Evolutionary conservation across 2,329 filamentous ascomycete species (phyloP).

Genomic region (Seiridium unicorne): DNA sequence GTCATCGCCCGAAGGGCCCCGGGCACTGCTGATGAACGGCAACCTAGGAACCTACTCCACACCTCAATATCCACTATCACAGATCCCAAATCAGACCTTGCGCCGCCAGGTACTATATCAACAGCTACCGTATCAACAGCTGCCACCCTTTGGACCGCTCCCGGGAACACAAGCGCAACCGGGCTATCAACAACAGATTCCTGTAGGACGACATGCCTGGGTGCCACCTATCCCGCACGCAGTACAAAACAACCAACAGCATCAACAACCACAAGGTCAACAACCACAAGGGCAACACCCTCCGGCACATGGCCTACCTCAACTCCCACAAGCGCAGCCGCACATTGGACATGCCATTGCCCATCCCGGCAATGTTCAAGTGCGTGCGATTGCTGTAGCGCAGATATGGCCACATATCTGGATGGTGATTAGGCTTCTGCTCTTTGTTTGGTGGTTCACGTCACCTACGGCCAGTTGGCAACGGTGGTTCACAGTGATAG

Average conservation of each 20-base stretch:
- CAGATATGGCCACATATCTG: constrained; percentile 61
- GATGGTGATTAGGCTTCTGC: constrained; percentile 55
- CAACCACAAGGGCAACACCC: constrained; percentile 23
- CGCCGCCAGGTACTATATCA: background rate
- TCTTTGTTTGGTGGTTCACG: constrained; percentile 67
- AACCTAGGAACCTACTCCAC: constrained; percentile 51
- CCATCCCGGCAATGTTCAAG: constrained; percentile 25
- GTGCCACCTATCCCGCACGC: too few relatives aligned
- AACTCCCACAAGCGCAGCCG: constrained; percentile 23
- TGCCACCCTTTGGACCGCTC: background rate
- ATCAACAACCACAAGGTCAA: background rate
- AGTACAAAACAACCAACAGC: background rate
- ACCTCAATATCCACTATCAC: constrained; percentile 27
- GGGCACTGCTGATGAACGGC: constrained; percentile 55
- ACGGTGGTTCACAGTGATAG: constrained; percentile 54
- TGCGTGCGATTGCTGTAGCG: constrained; percentile 34
- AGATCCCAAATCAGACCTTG: background rate
- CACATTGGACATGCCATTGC: constrained; percentile 25
- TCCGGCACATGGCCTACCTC: constrained; percentile 23
- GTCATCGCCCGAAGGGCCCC: constrained; percentile 58
- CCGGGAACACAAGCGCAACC: background rate
- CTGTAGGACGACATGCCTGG: background rate
- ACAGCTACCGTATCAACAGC: background rate
- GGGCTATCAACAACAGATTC: background rate
- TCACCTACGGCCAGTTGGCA: constrained; percentile 57